A percentile compares a stretch with the other conserved stretches of the same genome.
These are phyloP conservation scores for Macadamia tetraphylla DNA, from an alignment of 164 flowering plant genomes.

Conservation along the genomic window DNA sequence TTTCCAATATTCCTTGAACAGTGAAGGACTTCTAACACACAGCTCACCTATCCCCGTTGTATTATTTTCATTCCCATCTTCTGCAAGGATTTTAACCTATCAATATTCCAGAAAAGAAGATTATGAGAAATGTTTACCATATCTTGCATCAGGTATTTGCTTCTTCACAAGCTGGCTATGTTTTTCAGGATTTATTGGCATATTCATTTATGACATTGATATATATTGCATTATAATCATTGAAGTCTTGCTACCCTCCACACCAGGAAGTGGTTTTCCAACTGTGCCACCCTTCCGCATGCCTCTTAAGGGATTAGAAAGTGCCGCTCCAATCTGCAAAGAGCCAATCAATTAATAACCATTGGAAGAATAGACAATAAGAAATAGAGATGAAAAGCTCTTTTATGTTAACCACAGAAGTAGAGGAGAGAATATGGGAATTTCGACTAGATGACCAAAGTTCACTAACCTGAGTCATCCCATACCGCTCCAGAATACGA, in stretches of 20 bases:
- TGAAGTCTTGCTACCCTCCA: conserved; percentile 52
- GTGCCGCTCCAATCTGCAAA: conserved; percentile 91
- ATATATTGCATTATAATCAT: not conserved
- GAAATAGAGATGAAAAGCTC: not conserved
- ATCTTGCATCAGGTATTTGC: not conserved
- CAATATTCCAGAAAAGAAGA: conserved; percentile 7
- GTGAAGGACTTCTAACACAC: conserved; percentile 83
- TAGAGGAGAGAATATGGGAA: not conserved
- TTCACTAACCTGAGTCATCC: conserved; percentile 90
- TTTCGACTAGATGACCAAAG: not conserved
- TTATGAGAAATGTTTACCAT: conserved; percentile 2
- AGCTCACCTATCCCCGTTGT: conserved; percentile 69
- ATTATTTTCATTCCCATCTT: conserved; percentile 47
- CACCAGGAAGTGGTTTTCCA: conserved; percentile 93
- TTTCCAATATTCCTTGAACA: conserved; percentile 95
- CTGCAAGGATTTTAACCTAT: conserved; percentile 76
- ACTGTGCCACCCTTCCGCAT: conserved; percentile 85
- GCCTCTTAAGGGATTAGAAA: conserved; percentile 86
- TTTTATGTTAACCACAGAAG: not conserved
- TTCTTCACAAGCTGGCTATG: not conserved
- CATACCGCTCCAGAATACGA: conserved; percentile 90
- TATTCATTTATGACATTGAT: no score
- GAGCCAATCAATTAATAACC: conserved; percentile 11
- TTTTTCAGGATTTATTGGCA: not conserved
- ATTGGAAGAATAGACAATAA: not conserved